Conservation (phyloP, 139 green algal species). For the Picochlorum sp. region DNA sequence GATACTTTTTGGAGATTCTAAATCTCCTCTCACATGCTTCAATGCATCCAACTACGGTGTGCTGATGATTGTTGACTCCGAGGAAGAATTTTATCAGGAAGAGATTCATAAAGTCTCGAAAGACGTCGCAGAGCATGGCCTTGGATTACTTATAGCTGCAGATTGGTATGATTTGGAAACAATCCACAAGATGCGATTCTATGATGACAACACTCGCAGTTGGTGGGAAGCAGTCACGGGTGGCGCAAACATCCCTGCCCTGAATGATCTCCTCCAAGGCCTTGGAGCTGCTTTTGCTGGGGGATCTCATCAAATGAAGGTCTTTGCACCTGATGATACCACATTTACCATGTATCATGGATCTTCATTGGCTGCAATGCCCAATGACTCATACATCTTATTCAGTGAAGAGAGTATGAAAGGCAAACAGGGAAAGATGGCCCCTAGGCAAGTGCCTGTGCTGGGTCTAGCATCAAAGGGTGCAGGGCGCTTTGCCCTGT, state of each 20-base stretch:
- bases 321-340: background rate
- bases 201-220: constrained; percentile 96
- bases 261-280: constrained; percentile 88
- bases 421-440: background rate
- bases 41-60: constrained; percentile 77
- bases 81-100: constrained; percentile 85
- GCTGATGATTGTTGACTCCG: constrained; percentile 80
- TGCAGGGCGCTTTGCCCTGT: constrained; percentile 57
- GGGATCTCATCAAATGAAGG: constrained; percentile 41
- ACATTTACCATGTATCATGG: constrained; percentile 39
- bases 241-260: constrained; percentile 89
- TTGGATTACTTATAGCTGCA: constrained; percentile 83
- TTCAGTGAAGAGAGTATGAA: constrained; percentile 30
- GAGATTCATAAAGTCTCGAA: constrained; percentile 73
- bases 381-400: constrained; percentile 44
- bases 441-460: constrained; percentile 8
- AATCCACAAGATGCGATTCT: constrained; percentile 85
- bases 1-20: constrained; percentile 82
- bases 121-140: constrained; percentile 58
- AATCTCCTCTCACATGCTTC: constrained; percentile 90
- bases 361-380: constrained; percentile 48
- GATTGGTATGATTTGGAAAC: constrained; percentile 93
- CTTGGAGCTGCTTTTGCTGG: constrained; percentile 79
- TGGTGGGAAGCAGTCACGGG: constrained; percentile 76
- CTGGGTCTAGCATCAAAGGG: constrained; percentile 40